phyloP scores from a whole-genome alignment of 441 rosid genomes.

The Rhodomyrtus psidioides region DNA sequence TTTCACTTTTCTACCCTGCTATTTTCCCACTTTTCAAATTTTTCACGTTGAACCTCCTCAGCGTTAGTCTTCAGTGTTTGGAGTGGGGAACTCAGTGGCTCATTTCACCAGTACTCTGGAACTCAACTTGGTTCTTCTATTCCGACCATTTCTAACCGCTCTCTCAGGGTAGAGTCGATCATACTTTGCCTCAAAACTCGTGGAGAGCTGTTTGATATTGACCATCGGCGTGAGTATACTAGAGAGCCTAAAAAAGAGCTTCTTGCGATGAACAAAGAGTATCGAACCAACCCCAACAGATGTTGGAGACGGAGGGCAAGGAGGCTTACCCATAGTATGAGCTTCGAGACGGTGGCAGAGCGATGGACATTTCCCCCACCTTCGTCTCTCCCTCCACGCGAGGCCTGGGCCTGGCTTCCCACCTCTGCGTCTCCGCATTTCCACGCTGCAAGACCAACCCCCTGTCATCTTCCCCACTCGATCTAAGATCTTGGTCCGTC shows the following conservation, averaged over 20 bases:
- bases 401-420: constrained; percentile 62
- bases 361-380: constrained; percentile 57
- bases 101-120: too few species aligned
- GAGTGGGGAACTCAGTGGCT: too few species aligned
- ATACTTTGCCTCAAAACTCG: too few species aligned
- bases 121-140: too few species aligned
- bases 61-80: too few species aligned
- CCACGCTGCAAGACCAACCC: constrained; percentile 49
- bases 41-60: background rate
- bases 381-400: constrained; percentile 56
- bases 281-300: constrained; percentile 41
- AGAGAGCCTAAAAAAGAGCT: too few species aligned
- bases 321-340: constrained; percentile 52
- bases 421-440: constrained; percentile 57
- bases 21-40: background rate
- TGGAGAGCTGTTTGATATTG: too few species aligned
- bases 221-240: too few species aligned
- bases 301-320: constrained; percentile 73
- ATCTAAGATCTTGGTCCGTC: constrained; percentile 56
- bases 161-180: too few species aligned
- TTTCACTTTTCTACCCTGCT: background rate
- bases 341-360: constrained; percentile 28
- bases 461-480: constrained; percentile 53
- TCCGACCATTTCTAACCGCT: too few species aligned
- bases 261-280: background rate